Conservation (phyloP, 768 basidiomycete species). For the Coprinopsis sp. region DNA sequence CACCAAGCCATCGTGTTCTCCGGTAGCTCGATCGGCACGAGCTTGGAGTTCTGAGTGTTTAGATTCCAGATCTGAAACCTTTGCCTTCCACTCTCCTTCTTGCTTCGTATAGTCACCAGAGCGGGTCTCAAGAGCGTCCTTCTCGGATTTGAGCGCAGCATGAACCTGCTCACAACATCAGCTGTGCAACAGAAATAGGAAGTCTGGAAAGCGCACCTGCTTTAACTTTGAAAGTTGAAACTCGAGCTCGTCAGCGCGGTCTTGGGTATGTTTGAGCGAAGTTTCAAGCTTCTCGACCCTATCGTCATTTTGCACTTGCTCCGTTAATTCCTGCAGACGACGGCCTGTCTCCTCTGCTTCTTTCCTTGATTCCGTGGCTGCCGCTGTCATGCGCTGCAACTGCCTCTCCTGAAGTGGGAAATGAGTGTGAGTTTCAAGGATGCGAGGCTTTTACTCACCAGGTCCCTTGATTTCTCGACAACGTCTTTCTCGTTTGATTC, state of each 20-base stretch:
- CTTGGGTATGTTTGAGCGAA: conserved; percentile 72
- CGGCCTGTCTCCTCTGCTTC: conserved; percentile 52
- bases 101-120: conserved; percentile 36
- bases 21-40: conserved; percentile 39
- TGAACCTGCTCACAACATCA: conserved; percentile 39
- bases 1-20: conserved; percentile 42
- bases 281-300: conserved; percentile 69
- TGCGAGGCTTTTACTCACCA: conserved; percentile 30
- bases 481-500: conserved; percentile 52
- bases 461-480: conserved; percentile 48
- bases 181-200: no score
- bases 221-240: conserved; percentile 76
- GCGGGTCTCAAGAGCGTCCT: conserved; percentile 49
- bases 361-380: conserved; percentile 46
- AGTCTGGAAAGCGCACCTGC: no score
- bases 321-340: conserved; percentile 67
- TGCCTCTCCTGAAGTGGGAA: conserved; percentile 59
- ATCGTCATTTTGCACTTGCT: conserved; percentile 81
- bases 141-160: conserved; percentile 53
- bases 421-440: conserved; percentile 1
- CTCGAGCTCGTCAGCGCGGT: conserved; percentile 79
- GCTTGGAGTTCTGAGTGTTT: conserved; percentile 34
- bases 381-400: conserved; percentile 56
- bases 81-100: conserved; percentile 44
- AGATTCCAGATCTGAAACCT: conserved; percentile 42